Conservation (phyloP, 371 early-diverging fungal species). For the Choanephora cucurbitarum region DNA sequence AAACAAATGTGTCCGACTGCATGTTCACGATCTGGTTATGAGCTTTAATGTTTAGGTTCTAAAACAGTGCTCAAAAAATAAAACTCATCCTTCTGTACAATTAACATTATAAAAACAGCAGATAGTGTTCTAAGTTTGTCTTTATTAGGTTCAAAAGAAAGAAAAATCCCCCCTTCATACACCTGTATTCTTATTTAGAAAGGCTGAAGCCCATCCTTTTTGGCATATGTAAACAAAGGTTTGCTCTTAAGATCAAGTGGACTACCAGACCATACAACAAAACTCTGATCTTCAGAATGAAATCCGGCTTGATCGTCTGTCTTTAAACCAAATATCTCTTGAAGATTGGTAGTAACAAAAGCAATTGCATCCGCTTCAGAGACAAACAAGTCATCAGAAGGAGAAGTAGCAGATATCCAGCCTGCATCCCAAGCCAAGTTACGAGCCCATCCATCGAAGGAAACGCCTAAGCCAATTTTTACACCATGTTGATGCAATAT, state of each 20-base stretch:
- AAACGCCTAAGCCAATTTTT: constrained; percentile 56
- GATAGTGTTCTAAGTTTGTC: no score
- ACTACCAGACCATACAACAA: constrained; percentile 54
- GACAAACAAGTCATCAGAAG: constrained; percentile 15
- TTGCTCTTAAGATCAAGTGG: constrained; percentile 54
- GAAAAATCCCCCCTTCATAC: no score
- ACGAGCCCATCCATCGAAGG: constrained; percentile 56
- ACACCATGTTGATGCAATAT: constrained; percentile 64
- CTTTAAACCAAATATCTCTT: constrained; percentile 55
- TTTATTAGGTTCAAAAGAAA: no score
- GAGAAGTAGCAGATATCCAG: constrained; percentile 52
- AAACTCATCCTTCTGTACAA: no score
- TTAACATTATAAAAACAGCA: no score
- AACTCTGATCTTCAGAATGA: constrained; percentile 13
- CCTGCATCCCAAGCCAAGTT: constrained; percentile 77
- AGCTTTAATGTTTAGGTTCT: constrained; percentile 56
- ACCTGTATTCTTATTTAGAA: no score
- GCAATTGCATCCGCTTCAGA: constrained; percentile 64
- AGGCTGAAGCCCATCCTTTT: background rate
- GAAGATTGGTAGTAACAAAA: constrained; percentile 66
- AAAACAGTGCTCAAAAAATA: no score
- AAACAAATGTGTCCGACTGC: constrained; percentile 64
- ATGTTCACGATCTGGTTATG: constrained; percentile 58
- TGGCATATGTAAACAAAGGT: constrained; percentile 20
- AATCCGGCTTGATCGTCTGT: constrained; percentile 9